Evolutionary conservation across 805 yeast genomes (phyloP).

Genomic region (Wickerhamiella shivajii): DNA sequence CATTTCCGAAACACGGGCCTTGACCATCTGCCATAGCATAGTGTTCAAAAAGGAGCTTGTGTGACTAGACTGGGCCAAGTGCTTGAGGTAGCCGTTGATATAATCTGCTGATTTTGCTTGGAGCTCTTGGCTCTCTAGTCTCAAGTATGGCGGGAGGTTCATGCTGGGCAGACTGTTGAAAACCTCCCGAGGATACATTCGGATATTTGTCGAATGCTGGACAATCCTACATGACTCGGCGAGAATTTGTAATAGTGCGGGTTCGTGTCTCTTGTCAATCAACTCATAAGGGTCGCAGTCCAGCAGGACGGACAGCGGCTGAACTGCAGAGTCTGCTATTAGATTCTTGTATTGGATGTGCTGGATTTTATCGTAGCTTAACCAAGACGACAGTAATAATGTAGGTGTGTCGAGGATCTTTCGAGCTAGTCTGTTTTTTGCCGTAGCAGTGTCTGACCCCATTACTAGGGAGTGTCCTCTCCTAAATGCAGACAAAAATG

Average conservation of each 20-base stretch:
- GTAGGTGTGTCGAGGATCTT: constrained; percentile 1
- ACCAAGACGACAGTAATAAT: background rate
- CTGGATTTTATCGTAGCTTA: background rate
- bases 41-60: too few relatives aligned
- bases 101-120: too few relatives aligned
- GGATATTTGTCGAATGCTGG: too few relatives aligned
- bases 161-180: too few relatives aligned
- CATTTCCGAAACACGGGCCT: too few relatives aligned
- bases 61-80: too few relatives aligned
- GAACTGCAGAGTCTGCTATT: background rate
- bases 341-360: constrained; percentile 5
- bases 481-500: constrained; percentile 43
- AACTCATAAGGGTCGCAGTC: background rate
- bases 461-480: too few relatives aligned
- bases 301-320: constrained; percentile 2
- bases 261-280: background rate
- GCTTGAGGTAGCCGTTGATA: too few relatives aligned
- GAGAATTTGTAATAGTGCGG: background rate
- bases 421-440: background rate
- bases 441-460: background rate
- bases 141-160: too few relatives aligned
- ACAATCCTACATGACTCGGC: constrained; percentile 6
- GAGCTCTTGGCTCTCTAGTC: too few relatives aligned
- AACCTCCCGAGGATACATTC: too few relatives aligned
- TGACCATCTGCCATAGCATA: too few relatives aligned